Evolutionary conservation across 371 early-diverging fungal genomes (phyloP).

Genomic region (Basidiobolus meristosporus): DNA sequence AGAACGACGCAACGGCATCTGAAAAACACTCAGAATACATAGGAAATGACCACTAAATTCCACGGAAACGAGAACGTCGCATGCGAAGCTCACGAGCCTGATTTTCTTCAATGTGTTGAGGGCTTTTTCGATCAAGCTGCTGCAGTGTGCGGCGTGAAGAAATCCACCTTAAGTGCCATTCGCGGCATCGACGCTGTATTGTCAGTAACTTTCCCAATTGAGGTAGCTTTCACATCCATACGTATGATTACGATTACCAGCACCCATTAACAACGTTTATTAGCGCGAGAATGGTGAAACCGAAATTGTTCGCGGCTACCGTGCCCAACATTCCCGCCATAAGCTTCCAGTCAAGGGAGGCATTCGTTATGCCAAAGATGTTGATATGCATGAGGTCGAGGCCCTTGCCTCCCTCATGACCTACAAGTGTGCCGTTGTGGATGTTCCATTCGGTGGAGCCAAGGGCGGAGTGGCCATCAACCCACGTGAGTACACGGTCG

Average conservation of each 20-base stretch:
- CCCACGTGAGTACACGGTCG: conserved; percentile 17
- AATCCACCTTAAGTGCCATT: conserved; percentile 54
- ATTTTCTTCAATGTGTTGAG: conserved; percentile 64
- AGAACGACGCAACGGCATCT: too few relatives aligned
- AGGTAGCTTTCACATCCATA: conserved; percentile 1
- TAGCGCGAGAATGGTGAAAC: conserved; percentile 44
- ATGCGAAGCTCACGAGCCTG: conserved; percentile 37
- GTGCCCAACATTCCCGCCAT: conserved; percentile 81
- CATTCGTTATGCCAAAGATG: conserved; percentile 4
- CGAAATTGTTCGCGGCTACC: conserved; percentile 63
- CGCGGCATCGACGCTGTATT: conserved; percentile 60
- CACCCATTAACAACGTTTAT: background rate
- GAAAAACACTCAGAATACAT: too few relatives aligned
- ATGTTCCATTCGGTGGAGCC: conserved; percentile 36
- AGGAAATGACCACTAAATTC: too few relatives aligned
- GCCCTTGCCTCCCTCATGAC: conserved; percentile 69
- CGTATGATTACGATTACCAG: too few relatives aligned
- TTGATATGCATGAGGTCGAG: conserved; percentile 57
- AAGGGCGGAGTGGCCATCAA: conserved; percentile 4
- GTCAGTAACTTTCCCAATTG: conserved; percentile 73
- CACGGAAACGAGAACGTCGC: too few relatives aligned
- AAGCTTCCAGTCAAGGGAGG: conserved; percentile 54
- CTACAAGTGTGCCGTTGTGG: conserved; percentile 82
- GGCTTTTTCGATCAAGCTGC: conserved; percentile 62
- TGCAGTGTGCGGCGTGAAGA: conserved; percentile 34